Base-by-base conservation (phyloP, 2,329 filamentous ascomycete species). In the Xylaria sp. region DNA sequence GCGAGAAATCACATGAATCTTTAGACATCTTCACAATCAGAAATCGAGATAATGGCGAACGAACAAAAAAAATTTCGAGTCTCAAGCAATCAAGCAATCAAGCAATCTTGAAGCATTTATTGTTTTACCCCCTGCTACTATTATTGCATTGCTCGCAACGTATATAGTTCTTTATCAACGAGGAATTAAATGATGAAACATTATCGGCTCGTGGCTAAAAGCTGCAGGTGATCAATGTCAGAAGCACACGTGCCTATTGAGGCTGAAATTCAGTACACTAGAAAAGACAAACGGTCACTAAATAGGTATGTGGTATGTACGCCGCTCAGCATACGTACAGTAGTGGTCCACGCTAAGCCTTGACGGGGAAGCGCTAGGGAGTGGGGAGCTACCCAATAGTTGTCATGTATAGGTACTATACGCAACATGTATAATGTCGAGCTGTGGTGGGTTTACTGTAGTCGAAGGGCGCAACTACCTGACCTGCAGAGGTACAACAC, bases 181-280 rank as follows among this genome's bases (percentile, higher is more conserved):
- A 63, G 33, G 20, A 29, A 27, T 36, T 31, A 51, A 20, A 44
- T 29, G 42, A 55, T 57, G 54, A 63, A 59, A 58, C 47, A 38
- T 27, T 47, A 17, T 63, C 25, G 31, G 49, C 20, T 66, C 15
- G 42, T 54, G 64, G 54, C 59, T 66, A 63, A 54, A 58, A 59
- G 60, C 29, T 62, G 63, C 63, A 58, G 38, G 20, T 58, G 59
- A 59, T 66, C 54, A 59, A 59, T 25, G 27, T 65, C 33, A 36
- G 33, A 63, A 63, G 64, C 59, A 33, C 64, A 63, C 54, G 59
- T 66, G 64, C 64, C 54, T 39, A 66, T 33, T 58, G 59, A 63
- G 60, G 64, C 64, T 66, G 64, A 66, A 63, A 58, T 50, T 31
- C 27, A 15, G 13, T 11, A 1, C 50, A 44, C 36, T 61, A 51